Percentiles rank a stretch among this genome's conserved stretches.
Evolutionary conservation across 805 yeast genomes (phyloP).

Genomic region (Wickerhamiella siamensis): DNA sequence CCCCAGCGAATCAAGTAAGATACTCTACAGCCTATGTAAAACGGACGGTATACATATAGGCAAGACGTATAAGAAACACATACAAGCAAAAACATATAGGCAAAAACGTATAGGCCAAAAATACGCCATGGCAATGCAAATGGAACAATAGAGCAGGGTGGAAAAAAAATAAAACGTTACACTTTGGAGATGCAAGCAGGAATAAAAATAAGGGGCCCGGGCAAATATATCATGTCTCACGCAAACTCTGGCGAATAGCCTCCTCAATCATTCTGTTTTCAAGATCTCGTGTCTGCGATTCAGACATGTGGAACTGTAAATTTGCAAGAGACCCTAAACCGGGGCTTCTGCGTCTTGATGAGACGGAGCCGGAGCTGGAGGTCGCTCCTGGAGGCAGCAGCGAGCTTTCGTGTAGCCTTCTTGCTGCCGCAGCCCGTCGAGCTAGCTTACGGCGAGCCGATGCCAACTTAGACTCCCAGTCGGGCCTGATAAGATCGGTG

Average conservation of each 20-base stretch:
- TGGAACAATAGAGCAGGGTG: too few relatives aligned
- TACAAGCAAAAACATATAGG: too few relatives aligned
- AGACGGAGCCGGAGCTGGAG: background rate
- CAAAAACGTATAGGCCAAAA: background rate
- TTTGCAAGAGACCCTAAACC: background rate
- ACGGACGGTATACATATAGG: too few relatives aligned
- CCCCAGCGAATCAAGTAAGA: too few relatives aligned
- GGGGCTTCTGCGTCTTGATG: background rate
- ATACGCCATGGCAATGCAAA: background rate
- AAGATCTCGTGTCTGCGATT: slow-evolving; percentile 14
- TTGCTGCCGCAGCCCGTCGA: slow-evolving; percentile 83
- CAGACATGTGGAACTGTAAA: slow-evolving; percentile 5
- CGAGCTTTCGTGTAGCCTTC: slow-evolving; percentile 82
- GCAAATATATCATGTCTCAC: slow-evolving; percentile 3
- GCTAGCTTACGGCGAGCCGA: slow-evolving; percentile 67
- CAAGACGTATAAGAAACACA: too few relatives aligned
- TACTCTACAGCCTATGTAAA: too few relatives aligned
- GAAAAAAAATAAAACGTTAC: background rate
- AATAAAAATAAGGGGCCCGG: background rate
- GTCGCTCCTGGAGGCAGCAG: slow-evolving; percentile 31
- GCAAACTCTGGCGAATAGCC: slow-evolving; percentile 17
- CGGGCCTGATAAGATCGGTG: slow-evolving; percentile 77
- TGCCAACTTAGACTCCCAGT: slow-evolving; percentile 68
- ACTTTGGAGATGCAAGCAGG: background rate
- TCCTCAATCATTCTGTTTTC: slow-evolving; percentile 18